A percentile compares a stretch with the other conserved stretches of the same genome.
Conservation (phyloP, 331 rosid genomes). For the Cydonia oblonga region DNA sequence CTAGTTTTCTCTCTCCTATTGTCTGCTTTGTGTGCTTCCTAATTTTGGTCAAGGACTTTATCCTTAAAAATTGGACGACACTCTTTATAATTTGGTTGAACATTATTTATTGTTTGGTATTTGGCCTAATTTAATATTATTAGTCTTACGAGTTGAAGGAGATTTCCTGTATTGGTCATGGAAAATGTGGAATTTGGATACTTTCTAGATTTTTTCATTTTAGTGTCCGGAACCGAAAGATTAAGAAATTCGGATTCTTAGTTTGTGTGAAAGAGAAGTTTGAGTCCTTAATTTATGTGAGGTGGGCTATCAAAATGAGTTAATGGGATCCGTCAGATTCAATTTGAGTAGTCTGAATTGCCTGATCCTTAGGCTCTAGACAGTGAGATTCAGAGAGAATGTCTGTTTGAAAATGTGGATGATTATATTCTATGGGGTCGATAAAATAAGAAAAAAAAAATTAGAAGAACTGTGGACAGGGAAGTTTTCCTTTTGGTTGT, state of each 20-base stretch:
- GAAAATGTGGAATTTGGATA: too few species aligned
- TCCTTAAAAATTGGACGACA: neutral
- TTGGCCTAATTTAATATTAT: neutral
- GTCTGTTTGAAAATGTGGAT: neutral
- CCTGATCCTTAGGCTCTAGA: fast-evolving
- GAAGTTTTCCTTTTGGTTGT: neutral
- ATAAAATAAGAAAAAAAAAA: neutral
- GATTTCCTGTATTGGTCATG: too few species aligned
- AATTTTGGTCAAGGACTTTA: neutral
- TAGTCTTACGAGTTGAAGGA: too few species aligned
- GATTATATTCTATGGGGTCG: neutral
- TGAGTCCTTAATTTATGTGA: fast-evolving
- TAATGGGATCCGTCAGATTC: too few species aligned
- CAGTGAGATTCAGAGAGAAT: too few species aligned
- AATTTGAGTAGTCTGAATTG: too few species aligned
- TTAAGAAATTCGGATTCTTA: too few species aligned
- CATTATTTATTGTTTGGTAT: neutral
- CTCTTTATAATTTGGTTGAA: neutral
- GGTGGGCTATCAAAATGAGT: too few species aligned
- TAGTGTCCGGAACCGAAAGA: too few species aligned
- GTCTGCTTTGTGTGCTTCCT: neutral
- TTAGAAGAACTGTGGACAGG: neutral
- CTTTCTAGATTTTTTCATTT: too few species aligned
- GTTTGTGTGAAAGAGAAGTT: too few species aligned
- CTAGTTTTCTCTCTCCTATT: neutral